These are phyloP conservation scores for Mycena indigotica DNA, from an alignment of 768 basidiomycete genomes.

Conservation along the genomic window DNA sequence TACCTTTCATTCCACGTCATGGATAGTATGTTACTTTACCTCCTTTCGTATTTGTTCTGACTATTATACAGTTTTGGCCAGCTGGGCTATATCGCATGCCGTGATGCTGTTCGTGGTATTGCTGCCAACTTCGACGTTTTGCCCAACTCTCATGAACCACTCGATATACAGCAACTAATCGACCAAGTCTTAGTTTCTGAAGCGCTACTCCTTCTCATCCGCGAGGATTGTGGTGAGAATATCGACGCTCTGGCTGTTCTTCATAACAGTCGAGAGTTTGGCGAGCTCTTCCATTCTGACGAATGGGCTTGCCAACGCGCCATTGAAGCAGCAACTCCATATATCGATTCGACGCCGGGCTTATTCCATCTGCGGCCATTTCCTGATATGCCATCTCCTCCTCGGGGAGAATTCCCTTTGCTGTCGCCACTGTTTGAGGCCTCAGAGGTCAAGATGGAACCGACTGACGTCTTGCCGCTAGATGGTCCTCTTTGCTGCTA, in stretches of 20 bases:
- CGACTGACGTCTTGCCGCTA: neutral
- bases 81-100: neutral
- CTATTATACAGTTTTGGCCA: neutral
- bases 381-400: neutral
- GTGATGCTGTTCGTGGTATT: neutral
- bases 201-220: conserved; percentile 1
- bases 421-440: neutral
- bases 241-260: neutral
- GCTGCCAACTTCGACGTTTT: neutral
- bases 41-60: neutral
- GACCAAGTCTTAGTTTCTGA: conserved; percentile 1
- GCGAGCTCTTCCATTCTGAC: neutral
- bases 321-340: neutral
- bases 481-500: neutral
- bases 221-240: neutral
- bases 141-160: neutral
- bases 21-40: neutral
- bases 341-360: too few relatives aligned
- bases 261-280: neutral
- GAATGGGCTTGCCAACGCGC: neutral
- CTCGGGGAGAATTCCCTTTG: neutral
- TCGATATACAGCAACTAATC: neutral
- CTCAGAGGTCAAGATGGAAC: neutral
- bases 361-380: too few relatives aligned
- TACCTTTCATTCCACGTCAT: neutral